A percentile compares a stretch with the other conserved stretches of the same genome.
These are phyloP conservation scores for Trametes maxima DNA, from an alignment of 768 basidiomycete genomes.

Conservation along the genomic window DNA sequence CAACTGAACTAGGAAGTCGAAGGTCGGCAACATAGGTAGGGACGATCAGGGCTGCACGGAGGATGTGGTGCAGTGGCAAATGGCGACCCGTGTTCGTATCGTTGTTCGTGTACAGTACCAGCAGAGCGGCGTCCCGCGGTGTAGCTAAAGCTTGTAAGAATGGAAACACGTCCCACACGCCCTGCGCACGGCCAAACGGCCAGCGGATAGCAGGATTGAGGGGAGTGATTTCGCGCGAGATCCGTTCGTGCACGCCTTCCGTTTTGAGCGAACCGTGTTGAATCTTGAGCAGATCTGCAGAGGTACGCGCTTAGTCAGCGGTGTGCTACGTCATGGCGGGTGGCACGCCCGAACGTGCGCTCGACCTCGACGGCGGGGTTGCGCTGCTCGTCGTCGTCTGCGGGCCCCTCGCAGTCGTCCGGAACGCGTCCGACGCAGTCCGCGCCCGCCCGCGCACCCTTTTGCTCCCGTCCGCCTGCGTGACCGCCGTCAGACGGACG, in stretches of 20 bases:
- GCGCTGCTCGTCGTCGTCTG: conserved; percentile 6
- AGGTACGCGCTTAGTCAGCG: conserved; percentile 8
- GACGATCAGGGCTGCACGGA: conserved; percentile 15
- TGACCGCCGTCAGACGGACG: neutral
- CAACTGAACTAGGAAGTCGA: conserved; percentile 1
- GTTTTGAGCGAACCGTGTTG: conserved; percentile 9
- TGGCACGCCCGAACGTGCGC: neutral
- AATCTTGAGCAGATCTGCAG: conserved; percentile 12
- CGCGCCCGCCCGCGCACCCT: neutral
- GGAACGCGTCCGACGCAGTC: neutral
- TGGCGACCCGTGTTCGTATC: conserved; percentile 13
- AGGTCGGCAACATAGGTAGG: conserved; percentile 1
- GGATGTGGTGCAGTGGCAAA: conserved; percentile 1
- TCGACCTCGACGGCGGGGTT: conserved; percentile 12
- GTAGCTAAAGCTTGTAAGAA: conserved; percentile 12
- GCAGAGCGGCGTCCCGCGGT: neutral
- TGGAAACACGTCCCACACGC: conserved; percentile 10
- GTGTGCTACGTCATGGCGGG: conserved; percentile 4
- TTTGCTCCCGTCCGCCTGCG: neutral
- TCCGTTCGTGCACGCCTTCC: conserved; percentile 17
- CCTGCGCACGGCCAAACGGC: conserved; percentile 9
- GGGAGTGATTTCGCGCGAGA: conserved; percentile 20
- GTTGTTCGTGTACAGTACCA: conserved; percentile 24
- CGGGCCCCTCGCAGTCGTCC: conserved; percentile 1
- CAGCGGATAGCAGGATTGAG: neutral